Percentiles rank a stretch among this genome's conserved stretches.
Conservation (phyloP, 148 eudicot species). For the Vaccinium darrowii region DNA sequence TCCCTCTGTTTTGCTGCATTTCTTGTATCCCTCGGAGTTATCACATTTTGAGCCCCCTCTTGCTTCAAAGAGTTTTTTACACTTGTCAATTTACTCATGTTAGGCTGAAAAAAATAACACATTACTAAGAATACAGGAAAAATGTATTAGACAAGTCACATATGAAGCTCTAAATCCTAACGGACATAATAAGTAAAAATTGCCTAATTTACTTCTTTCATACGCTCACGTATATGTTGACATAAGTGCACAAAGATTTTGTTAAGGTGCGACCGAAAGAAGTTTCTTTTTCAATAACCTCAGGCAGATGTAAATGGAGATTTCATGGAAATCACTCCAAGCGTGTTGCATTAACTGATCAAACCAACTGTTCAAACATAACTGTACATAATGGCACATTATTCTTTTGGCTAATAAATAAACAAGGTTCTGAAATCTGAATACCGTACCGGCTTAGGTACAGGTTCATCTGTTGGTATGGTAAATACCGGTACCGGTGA, state of each 20-base stretch:
- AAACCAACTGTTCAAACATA: not conserved
- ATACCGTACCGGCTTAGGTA: no score
- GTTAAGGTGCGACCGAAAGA: not conserved
- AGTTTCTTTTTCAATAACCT: not conserved
- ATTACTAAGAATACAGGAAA: not conserved
- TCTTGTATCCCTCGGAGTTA: not conserved
- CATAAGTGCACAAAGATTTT: not conserved
- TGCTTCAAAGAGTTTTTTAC: constrained; percentile 17
- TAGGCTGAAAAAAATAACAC: not conserved
- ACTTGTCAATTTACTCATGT: not conserved
- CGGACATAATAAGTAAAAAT: not conserved
- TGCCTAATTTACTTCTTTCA: not conserved
- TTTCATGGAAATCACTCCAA: not conserved
- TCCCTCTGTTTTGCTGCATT: constrained; percentile 27
- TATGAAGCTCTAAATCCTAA: not conserved
- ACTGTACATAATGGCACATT: not conserved
- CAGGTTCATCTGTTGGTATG: no score
- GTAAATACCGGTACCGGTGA: no score
- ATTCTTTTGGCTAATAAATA: not conserved
- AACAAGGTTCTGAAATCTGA: not conserved
- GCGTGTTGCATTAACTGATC: not conserved
- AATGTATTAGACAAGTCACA: not conserved
- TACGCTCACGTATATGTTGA: not conserved
- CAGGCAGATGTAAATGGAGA: not conserved
- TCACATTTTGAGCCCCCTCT: constrained; percentile 14